Percentiles rank a stretch among this genome's conserved stretches.
Evolutionary conservation across 2,329 filamentous ascomycete species (phyloP).

Genomic region (Fusarium cicatricum): DNA sequence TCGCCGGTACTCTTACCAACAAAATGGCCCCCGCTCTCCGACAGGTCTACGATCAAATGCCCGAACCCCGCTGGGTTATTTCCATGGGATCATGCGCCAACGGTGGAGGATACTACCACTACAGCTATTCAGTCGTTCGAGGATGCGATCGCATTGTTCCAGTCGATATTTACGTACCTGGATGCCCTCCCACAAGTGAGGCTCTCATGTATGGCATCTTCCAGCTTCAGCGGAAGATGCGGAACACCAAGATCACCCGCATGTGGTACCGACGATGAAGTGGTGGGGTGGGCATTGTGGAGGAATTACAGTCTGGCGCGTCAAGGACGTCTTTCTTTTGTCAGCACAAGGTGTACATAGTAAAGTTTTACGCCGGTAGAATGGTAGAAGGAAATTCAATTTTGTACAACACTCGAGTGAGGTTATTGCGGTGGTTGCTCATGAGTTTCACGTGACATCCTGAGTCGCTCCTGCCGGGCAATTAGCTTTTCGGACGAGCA

Average conservation of each 20-base stretch:
- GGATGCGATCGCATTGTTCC: slow-evolving; percentile 81
- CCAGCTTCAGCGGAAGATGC: slow-evolving; percentile 80
- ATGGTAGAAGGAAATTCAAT: slow-evolving; percentile 35
- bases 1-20: slow-evolving; percentile 91
- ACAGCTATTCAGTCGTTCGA: slow-evolving; percentile 80
- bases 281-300: background rate
- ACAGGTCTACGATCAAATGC: slow-evolving; percentile 96
- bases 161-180: slow-evolving; percentile 82
- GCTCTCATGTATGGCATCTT: slow-evolving; percentile 76
- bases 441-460: no score
- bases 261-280: slow-evolving; percentile 67
- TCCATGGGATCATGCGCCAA: slow-evolving; percentile 88
- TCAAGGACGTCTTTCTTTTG: slow-evolving; percentile 32
- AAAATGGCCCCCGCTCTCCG: slow-evolving; percentile 94
- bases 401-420: slow-evolving; percentile 28
- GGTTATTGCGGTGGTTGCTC: no score
- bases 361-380: slow-evolving; percentile 31
- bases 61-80: slow-evolving; percentile 85
- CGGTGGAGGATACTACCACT: slow-evolving; percentile 83
- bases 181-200: slow-evolving; percentile 71
- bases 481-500: no score
- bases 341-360: slow-evolving; percentile 33
- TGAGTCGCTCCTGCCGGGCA: no score
- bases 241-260: slow-evolving; percentile 62
- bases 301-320: background rate